Evolutionary conservation across 2,329 filamentous ascomycete species (phyloP), one percentile per base, ranked within the genome.

Genomic region (Monilinia aucupariae): DNA sequence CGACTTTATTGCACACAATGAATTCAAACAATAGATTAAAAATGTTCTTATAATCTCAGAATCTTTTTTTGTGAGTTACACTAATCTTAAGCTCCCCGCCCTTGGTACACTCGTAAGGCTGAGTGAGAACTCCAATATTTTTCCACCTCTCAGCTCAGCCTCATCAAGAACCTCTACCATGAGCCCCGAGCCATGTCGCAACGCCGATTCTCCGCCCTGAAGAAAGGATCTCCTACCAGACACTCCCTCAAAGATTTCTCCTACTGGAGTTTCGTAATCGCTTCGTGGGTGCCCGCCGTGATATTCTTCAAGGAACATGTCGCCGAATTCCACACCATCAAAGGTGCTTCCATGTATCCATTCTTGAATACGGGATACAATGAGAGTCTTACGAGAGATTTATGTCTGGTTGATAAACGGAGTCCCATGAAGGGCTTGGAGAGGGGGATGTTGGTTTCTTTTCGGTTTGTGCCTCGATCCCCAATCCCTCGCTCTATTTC

Each of bases 371-470:
- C 85, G 64, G 82, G 86, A 59, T 86, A 80, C 70, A 79, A 87
- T 71, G 79, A 81, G 70, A 85, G 79, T 64, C 77, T 78, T 66
- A 73, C 75, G 45, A 74, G 79, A 58, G 85, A 89, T 66, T 64
- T 83, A n/a, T 81, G 85, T 39, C 74, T 86, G 66, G 83, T 81
- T 62, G 81, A 78, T 71, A 88, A 86, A 72, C 81, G 82, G 74
- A 81, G 82, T 65, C 80, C 84, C 30, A 80, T 82, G 64, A 76
- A 82, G 53, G 78, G 81, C 34, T 71, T 92, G 45, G 76, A 84
- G 72, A 80, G 88, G 65, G 90, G 90, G 62, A 91, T 91, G 85
- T 77, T 93, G 51, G 85, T 93, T 63, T 87, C 85, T 13, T 85
- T 92, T 70, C 79, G 83, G 86, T 88, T 74, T 30, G 80, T 70